These are phyloP conservation scores for Picochlorum sp. DNA, from an alignment of 139 green algal genomes.

Conservation along the genomic window DNA sequence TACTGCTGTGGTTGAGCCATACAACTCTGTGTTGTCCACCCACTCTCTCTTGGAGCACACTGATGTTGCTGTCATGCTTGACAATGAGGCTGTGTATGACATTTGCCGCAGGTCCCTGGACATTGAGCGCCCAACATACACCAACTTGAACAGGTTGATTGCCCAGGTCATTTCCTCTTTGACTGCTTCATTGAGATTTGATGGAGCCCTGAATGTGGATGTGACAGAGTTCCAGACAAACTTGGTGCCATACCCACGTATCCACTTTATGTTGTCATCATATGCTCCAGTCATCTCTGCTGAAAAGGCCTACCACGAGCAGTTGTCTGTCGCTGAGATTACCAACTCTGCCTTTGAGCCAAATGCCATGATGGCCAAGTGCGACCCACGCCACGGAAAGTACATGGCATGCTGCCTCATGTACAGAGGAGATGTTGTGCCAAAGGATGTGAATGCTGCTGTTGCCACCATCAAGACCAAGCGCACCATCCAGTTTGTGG, in stretches of 20 bases:
- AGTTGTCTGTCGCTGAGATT: constrained; percentile 96
- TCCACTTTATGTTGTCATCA: constrained; percentile 98
- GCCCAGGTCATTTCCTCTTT: constrained; percentile 92
- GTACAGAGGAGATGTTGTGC: constrained; percentile 98
- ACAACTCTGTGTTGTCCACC: constrained; percentile 95
- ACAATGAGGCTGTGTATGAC: constrained; percentile 97
- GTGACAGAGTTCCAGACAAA: constrained; percentile 99
- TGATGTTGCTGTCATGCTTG: constrained; percentile 93
- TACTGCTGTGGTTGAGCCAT: constrained; percentile 91
- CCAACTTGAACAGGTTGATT: constrained; percentile 92
- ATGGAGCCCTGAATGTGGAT: constrained; percentile 94
- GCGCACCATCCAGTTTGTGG: constrained; percentile 96
- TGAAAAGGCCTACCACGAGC: constrained; percentile 99
- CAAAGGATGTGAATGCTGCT: constrained; percentile 97
- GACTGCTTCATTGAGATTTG: constrained; percentile 90
- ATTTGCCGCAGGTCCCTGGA: constrained; percentile 94
- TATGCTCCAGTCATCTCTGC: constrained; percentile 97
- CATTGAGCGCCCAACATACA: constrained; percentile 96
- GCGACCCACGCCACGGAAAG: constrained; percentile 91
- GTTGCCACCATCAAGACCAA: constrained; percentile 99
- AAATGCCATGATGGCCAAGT: constrained; percentile 95
- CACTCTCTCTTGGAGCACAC: constrained; percentile 97
- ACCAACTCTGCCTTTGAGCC: constrained; percentile 96
- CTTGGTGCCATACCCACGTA: constrained; percentile 96
- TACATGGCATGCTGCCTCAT: constrained; percentile 99